Evolutionary conservation across 371 early-diverging fungal genomes (phyloP), one percentile per base, ranked within the genome.

Genomic region (Rhizopus delemar): DNA sequence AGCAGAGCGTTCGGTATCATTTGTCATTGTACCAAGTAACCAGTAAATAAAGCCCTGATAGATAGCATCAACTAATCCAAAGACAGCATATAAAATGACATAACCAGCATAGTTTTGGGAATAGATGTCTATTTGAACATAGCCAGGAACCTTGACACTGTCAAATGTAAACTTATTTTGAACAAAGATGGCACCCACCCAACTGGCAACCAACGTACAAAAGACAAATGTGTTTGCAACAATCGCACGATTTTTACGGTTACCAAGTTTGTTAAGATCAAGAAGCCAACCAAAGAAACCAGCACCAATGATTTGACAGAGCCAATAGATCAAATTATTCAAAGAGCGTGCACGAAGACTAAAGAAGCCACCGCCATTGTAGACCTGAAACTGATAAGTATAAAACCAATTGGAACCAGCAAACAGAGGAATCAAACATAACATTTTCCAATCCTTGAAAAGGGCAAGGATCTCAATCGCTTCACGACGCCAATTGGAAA

Each of bases 391-490:
- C 67, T 89, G 89, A 69, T 90, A 91, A 50, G 86, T 81, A 69
- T 89, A 90, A 75, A 88, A 82, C 82, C 86, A 90, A 69, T 91
- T 91, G 64, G 88, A 86, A 32, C 86, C 73, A 58, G 86, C 80
- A 74, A 86, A 89, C 74, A 89, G 54, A 41, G 90, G 90, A 35
- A 86, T 58, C 55, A 91, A 69, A 36, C 67, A 41, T 16, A 90
- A 66, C 87, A 90, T 87, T 50, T 73, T 73, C 80, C 84, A 84
- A 68, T 90, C 82, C 33, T 56, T 60, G 77, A 90, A 90, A 29
- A 89, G 79, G 54, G 73, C 77, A 29, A 86, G 45, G 39, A 90
- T 75, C 55, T 83, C 77, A 9, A 79, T 33, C 41, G 80, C 63
- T 56, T 91, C 90, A 53, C 68, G 66, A 33, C 69, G 68, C 60